Evolutionary conservation across 305 asterid genomes (phyloP).

Genomic region (Coffea humblotiana): DNA sequence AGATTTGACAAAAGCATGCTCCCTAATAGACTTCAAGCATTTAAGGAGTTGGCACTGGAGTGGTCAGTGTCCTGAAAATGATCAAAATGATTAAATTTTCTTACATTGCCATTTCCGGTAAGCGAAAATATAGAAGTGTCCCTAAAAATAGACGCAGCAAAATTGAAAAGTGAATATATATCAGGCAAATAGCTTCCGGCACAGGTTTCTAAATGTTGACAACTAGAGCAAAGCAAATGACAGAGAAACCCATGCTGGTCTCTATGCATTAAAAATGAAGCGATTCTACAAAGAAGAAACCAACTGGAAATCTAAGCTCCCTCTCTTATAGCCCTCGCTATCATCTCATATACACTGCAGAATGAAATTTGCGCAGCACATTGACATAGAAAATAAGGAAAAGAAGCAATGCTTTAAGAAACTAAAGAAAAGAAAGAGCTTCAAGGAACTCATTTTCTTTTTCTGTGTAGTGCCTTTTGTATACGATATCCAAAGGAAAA

Average conservation of each 20-base stretch:
- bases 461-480: neutral
- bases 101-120: neutral
- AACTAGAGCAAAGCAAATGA: neutral
- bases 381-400: neutral
- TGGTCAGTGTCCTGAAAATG: slow-evolving; percentile 71
- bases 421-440: neutral
- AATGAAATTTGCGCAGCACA: neutral
- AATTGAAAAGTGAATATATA: neutral
- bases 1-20: slow-evolving; percentile 77
- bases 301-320: neutral
- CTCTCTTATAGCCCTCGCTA: neutral
- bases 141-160: neutral
- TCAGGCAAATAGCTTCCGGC: neutral
- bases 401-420: neutral
- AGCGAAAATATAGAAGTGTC: neutral
- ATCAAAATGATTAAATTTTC: slow-evolving; percentile 7
- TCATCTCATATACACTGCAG: too few species aligned
- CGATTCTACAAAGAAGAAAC: neutral
- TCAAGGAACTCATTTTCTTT: neutral
- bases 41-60: slow-evolving; percentile 73
- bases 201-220: neutral
- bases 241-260: neutral
- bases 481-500: neutral
- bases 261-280: neutral
- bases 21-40: slow-evolving; percentile 76